Percentiles rank a stretch among this genome's conserved stretches.
phyloP scores from a whole-genome alignment of 2,329 filamentous ascomycete species.

The Fusarium albosuccineum region DNA sequence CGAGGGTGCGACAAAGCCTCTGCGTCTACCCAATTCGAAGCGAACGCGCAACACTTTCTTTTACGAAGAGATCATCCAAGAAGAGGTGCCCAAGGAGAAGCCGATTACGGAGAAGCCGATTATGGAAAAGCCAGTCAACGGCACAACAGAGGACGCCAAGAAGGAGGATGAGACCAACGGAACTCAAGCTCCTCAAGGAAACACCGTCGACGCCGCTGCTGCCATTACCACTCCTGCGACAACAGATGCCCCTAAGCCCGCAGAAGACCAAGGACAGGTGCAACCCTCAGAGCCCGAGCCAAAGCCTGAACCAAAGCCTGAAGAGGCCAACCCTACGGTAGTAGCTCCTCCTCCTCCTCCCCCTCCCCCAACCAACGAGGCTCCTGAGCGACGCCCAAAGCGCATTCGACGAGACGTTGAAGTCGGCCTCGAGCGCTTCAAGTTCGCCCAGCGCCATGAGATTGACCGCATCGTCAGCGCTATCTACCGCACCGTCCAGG shows the following conservation, averaged over 20 bases:
- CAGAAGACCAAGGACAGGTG: conserved; percentile 40
- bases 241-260: conserved; percentile 45
- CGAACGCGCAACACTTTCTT: conserved; percentile 77
- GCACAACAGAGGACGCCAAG: conserved; percentile 30
- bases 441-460: conserved; percentile 75
- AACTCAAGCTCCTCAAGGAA: conserved; percentile 22
- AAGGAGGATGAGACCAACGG: conserved; percentile 33
- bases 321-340: conserved; percentile 19
- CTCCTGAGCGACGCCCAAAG: conserved; percentile 64
- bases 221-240: conserved; percentile 7
- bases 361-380: conserved; percentile 38
- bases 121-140: conserved; percentile 32
- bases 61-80: conserved; percentile 76
- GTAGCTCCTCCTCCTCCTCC: not conserved
- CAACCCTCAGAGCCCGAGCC: conserved; percentile 40
- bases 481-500: conserved; percentile 85
- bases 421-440: conserved; percentile 81
- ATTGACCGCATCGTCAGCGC: conserved; percentile 87
- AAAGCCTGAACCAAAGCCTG: conserved; percentile 39
- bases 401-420: conserved; percentile 77
- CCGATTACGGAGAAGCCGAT: conserved; percentile 31
- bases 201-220: not conserved
- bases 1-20: conserved; percentile 67
- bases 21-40: conserved; percentile 78
- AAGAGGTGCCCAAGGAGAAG: conserved; percentile 60